Evolutionary conservation across 371 early-diverging fungal species (phyloP), one percentile per base, ranked within the genome.

Genomic region (Rhizopus microsporus): DNA sequence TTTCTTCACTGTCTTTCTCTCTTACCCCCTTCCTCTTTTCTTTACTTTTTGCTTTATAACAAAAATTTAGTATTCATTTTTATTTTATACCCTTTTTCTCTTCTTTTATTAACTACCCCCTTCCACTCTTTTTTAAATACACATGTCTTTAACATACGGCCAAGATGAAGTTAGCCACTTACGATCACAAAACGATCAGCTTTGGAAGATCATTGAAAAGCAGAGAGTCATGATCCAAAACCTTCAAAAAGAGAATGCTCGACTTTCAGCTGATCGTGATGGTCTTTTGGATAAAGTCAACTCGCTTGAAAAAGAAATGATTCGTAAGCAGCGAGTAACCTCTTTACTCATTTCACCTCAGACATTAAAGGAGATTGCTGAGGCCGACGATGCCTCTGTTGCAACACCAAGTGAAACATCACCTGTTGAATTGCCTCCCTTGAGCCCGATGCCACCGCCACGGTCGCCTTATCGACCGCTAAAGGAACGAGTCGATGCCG

Each of bases 131-230:
- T 54, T 45, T 42, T 35, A 53, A 7, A 43, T 45, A 46, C 42
- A 16, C 35, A 47, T 33, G 48, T 37, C 45, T 42, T 58, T 15
- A 57, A 23, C n/a, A 37, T 56, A 52, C 37, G 57, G 62, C 15
- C 63, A 58, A 54, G 70, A 69, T 42, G 66, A 69, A 33, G 57
- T 62, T 39, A 42, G 57, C n/a, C 70, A 66, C 17, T 56, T 69
- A 53, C 56, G 66, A 29, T 69, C 66, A 46, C 94, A 95, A 66
- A 94, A 93, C 57, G 90, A 90, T 45, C 90, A 90, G 62, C 84
- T 95, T 31, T 94, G 93, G 91, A 90, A 87, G 65, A 89, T 94
- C 59, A 89, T 94, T 59, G 94, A 95, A 69, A 88, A 90, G 57
- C 94, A 93, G 72, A 76, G 93, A 59, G 69, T 78, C 58, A 90